These are phyloP conservation scores for Fusarium sp. DNA, from an alignment of 2,329 filamentous ascomycete species.

Conservation along the genomic window DNA sequence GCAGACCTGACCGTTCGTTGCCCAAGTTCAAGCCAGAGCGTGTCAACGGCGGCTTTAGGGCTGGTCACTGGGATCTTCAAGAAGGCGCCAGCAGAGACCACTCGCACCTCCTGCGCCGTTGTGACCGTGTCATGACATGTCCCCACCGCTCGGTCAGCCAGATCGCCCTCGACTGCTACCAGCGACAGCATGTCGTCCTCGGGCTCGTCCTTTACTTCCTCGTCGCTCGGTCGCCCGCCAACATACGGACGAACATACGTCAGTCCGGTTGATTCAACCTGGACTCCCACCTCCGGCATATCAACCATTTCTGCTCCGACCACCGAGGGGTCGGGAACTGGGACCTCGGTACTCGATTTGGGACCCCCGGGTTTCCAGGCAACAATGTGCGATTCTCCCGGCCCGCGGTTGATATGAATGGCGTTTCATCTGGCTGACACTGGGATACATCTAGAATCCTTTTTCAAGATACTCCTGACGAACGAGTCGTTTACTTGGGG, in stretches of 20 bases:
- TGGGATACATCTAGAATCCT: slow-evolving; percentile 53
- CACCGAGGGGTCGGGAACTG: slow-evolving; percentile 49
- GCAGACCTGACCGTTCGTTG: not conserved
- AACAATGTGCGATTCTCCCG: slow-evolving; percentile 56
- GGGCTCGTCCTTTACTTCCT: slow-evolving; percentile 60
- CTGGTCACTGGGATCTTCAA: slow-evolving; percentile 37
- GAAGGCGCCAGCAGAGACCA: slow-evolving; percentile 35
- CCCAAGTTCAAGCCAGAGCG: slow-evolving; percentile 16
- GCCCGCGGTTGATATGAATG: not conserved
- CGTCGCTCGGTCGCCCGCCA: slow-evolving; percentile 55
- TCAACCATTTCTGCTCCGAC: slow-evolving; percentile 59
- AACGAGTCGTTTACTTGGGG: slow-evolving; percentile 63
- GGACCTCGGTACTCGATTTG: slow-evolving; percentile 59
- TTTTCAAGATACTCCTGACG: slow-evolving; percentile 61
- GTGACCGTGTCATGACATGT: slow-evolving; percentile 47
- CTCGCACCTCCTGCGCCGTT: slow-evolving; percentile 35
- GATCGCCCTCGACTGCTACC: slow-evolving; percentile 43
- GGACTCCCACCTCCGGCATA: slow-evolving; percentile 57
- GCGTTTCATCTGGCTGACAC: slow-evolving; percentile 36
- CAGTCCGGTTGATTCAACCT: slow-evolving; percentile 58
- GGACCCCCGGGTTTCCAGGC: slow-evolving; percentile 65
- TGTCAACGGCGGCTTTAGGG: slow-evolving; percentile 24
- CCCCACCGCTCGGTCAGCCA: slow-evolving; percentile 45
- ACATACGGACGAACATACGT: slow-evolving; percentile 55
- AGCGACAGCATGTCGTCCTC: slow-evolving; percentile 57